These are phyloP conservation scores for Taphrina pruni DNA, from an alignment of 1,139 yeast genomes.

Conservation along the genomic window DNA sequence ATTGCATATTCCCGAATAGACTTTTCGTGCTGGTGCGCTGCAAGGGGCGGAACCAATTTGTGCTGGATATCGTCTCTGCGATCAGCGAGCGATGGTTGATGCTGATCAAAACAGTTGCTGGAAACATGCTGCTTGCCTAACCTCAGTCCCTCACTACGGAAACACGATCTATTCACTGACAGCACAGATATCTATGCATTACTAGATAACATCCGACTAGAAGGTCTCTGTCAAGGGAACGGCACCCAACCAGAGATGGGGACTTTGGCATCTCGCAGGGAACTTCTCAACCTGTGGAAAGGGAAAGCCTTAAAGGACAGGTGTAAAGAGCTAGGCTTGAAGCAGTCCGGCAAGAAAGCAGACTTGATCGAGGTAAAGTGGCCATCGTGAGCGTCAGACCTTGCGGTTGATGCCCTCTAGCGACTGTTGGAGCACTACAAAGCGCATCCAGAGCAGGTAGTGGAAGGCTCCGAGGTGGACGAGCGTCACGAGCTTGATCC, in stretches of 20 bases:
- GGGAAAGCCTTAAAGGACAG: slow-evolving; percentile 5
- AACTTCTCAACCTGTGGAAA: neutral
- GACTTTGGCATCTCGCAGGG: neutral
- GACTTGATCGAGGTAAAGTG: slow-evolving; percentile 6
- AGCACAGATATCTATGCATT: too few relatives aligned
- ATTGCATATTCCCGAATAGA: neutral
- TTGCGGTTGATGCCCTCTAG: neutral
- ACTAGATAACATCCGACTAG: too few relatives aligned
- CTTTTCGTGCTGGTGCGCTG: neutral
- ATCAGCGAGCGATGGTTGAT: neutral
- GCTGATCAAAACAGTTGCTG: neutral
- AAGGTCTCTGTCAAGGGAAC: too few relatives aligned
- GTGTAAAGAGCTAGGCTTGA: slow-evolving; percentile 5
- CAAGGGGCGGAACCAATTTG: too few relatives aligned
- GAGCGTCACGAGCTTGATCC: neutral
- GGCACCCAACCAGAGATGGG: neutral
- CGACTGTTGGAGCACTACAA: neutral
- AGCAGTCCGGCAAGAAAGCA: slow-evolving; percentile 12
- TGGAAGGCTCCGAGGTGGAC: neutral
- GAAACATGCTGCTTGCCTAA: neutral
- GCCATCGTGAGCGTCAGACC: neutral
- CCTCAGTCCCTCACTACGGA: too few relatives aligned
- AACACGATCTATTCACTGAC: too few relatives aligned
- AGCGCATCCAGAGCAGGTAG: neutral
- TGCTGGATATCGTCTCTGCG: neutral